phyloP scores from a whole-genome alignment of 1,284 basidiomycete species.

The Albatrellus sp. region DNA sequence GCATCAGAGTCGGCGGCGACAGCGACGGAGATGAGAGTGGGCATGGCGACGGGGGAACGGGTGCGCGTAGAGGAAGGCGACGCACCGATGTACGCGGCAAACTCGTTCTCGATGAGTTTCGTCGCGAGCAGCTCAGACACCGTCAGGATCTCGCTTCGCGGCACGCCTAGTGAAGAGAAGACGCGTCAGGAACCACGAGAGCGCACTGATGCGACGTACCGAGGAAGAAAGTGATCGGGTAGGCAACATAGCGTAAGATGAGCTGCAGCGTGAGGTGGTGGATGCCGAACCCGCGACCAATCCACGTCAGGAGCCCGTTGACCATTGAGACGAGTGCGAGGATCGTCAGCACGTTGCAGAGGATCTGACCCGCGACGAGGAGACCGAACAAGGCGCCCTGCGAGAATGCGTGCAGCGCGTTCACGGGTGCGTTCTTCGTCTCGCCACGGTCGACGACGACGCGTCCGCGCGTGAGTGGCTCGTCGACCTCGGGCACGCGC shows the following conservation, averaged over 20 bases:
- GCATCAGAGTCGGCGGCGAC: neutral
- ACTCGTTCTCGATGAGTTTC: constrained; percentile 84
- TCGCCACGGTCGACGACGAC: constrained; percentile 71
- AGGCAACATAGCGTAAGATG: constrained; percentile 78
- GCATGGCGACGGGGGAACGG: no score
- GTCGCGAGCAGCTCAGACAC: constrained; percentile 76
- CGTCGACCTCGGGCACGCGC: constrained; percentile 72
- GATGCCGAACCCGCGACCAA: constrained; percentile 80
- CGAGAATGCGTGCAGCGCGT: constrained; percentile 81
- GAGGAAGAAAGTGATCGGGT: constrained; percentile 79
- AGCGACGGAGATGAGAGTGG: neutral
- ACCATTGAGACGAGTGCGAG: constrained; percentile 70
- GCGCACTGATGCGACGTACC: constrained; percentile 19
- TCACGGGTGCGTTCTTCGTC: constrained; percentile 43
- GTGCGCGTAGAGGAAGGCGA: constrained; percentile 4
- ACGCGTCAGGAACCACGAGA: neutral
- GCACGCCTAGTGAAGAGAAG: constrained; percentile 35
- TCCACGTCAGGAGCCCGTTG: constrained; percentile 83
- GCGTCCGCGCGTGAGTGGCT: constrained; percentile 74
- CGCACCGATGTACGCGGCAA: constrained; percentile 59
- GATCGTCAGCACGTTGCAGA: constrained; percentile 75
- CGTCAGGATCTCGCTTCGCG: constrained; percentile 56
- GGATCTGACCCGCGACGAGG: constrained; percentile 73
- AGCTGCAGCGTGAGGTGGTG: constrained; percentile 74
- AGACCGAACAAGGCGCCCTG: constrained; percentile 82